A percentile compares a stretch with the other conserved stretches of the same genome.
Conservation (phyloP, 148 eudicot genomes). For the Rhododendron griersonianum region DNA sequence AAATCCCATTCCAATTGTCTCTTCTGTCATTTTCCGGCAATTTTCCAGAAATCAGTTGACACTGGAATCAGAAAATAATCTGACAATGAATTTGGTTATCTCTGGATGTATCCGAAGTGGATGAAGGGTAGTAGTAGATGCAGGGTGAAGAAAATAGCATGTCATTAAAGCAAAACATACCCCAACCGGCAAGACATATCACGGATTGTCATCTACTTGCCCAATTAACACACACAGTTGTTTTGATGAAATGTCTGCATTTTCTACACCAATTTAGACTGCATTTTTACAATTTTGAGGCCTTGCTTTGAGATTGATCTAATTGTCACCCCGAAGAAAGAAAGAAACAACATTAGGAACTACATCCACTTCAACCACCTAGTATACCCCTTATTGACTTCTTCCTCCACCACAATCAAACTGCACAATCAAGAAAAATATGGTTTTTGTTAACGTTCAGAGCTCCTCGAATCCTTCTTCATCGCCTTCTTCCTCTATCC, state of each 20-base stretch:
- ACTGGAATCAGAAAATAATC: background rate
- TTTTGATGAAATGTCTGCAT: background rate
- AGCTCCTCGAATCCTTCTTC: slow-evolving; percentile 97
- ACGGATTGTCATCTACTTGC: background rate
- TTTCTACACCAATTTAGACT: background rate
- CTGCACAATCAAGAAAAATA: background rate
- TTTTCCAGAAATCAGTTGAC: background rate
- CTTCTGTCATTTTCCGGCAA: background rate
- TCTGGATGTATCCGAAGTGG: background rate
- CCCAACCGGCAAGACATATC: background rate
- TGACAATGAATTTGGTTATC: background rate
- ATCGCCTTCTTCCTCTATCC: slow-evolving; percentile 80
- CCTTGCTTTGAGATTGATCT: background rate
- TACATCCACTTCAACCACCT: background rate
- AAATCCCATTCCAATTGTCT: background rate
- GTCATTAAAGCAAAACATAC: background rate
- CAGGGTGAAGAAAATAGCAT: background rate
- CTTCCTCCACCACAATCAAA: background rate
- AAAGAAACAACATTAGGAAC: background rate
- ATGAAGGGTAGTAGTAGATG: background rate
- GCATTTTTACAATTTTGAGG: background rate
- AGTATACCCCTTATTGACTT: background rate
- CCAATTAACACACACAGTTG: background rate
- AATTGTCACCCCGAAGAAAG: background rate
- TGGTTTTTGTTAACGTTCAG: slow-evolving; percentile 7